Conservation (phyloP, 192 early-diverging fungal species). For the Neocallimastix lanati region DNA sequence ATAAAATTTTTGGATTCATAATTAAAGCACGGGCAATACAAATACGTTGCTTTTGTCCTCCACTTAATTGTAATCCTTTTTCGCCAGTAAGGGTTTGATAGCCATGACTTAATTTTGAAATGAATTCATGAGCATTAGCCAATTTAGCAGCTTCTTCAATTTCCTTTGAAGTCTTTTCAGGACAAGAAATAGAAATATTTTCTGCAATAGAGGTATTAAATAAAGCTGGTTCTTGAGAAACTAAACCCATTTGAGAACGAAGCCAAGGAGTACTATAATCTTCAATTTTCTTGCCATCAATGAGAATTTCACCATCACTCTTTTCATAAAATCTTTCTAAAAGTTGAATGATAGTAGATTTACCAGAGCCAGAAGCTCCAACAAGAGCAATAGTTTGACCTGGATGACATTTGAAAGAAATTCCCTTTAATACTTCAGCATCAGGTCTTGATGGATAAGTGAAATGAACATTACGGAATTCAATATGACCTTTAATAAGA, state of each 20-base stretch:
- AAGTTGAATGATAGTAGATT: slow-evolving; percentile 68
- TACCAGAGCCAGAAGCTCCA: slow-evolving; percentile 69
- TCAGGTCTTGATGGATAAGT: slow-evolving; percentile 69
- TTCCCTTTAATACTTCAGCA: slow-evolving; percentile 52
- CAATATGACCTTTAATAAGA: slow-evolving; percentile 46
- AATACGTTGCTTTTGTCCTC: slow-evolving; percentile 90
- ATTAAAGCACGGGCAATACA: slow-evolving; percentile 42
- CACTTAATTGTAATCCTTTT: slow-evolving; percentile 52
- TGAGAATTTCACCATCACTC: slow-evolving; percentile 23
- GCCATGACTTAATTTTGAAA: slow-evolving; percentile 55
- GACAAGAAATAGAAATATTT: slow-evolving; percentile 55
- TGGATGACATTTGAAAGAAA: slow-evolving; percentile 33
- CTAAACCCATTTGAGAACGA: slow-evolving; percentile 71
- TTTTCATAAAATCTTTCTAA: slow-evolving; percentile 74
- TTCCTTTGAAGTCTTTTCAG: slow-evolving; percentile 13
- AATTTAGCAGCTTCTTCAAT: slow-evolving; percentile 24
- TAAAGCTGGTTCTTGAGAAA: slow-evolving; percentile 81
- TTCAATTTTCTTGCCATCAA: slow-evolving; percentile 62
- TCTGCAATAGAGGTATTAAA: slow-evolving; percentile 62
- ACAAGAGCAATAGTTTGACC: slow-evolving; percentile 77
- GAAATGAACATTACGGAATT: slow-evolving; percentile 61
- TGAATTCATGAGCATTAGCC: slow-evolving; percentile 68
- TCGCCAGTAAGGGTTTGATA: slow-evolving; percentile 76
- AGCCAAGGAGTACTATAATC: slow-evolving; percentile 65
- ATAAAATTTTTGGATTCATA: slow-evolving; percentile 1